Evolutionary conservation across 306 rosid species (phyloP).

Genomic region (Prunus fruticosa): DNA sequence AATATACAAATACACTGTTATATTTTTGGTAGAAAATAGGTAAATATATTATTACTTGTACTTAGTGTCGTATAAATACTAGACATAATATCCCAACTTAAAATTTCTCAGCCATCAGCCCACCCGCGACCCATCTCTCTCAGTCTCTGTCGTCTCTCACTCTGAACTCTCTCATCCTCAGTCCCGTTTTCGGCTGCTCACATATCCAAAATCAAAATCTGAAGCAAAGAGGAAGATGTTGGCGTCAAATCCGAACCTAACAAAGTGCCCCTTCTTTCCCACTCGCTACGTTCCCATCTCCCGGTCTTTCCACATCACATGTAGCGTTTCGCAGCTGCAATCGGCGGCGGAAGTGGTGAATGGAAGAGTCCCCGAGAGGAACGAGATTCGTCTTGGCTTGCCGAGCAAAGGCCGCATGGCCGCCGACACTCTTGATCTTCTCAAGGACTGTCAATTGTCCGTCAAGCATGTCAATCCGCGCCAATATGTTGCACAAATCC

Average conservation of each 20-base stretch:
- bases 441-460: constrained; percentile 85
- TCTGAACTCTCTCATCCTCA: not conserved
- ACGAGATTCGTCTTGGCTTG: constrained; percentile 71
- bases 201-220: not conserved
- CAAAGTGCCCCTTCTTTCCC: constrained; percentile 20
- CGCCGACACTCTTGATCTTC: constrained; percentile 75
- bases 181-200: not conserved
- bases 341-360: constrained; percentile 34
- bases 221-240: not conserved
- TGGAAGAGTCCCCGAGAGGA: constrained; percentile 38
- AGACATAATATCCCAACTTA: not conserved
- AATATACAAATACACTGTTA: too few species aligned
- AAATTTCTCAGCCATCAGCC: not conserved
- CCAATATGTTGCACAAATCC: constrained; percentile 81
- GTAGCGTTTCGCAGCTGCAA: not conserved
- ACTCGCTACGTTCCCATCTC: not conserved
- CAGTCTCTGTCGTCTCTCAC: not conserved
- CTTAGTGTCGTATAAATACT: too few species aligned
- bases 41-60: too few species aligned
- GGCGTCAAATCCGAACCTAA: constrained; percentile 7
- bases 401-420: constrained; percentile 97
- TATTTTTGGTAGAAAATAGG: too few species aligned
- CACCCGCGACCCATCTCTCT: not conserved
- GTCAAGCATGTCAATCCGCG: constrained; percentile 89
- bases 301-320: constrained; percentile 3